phyloP scores from a whole-genome alignment of 768 basidiomycete species.

The Pholiota microspora region DNA sequence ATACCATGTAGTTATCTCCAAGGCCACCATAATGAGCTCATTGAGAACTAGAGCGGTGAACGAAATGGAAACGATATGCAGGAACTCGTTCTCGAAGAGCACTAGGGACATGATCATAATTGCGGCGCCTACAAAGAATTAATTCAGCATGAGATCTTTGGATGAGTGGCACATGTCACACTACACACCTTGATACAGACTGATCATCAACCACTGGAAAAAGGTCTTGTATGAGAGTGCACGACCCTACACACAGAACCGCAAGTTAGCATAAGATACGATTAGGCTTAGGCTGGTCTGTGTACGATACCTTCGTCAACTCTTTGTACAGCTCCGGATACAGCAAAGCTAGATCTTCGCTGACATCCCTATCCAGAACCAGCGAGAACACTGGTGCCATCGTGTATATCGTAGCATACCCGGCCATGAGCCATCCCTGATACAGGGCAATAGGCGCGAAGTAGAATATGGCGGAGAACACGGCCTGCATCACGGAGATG shows the following conservation, averaged over 20 bases:
- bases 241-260: constrained; percentile 76
- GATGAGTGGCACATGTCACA: too few relatives aligned
- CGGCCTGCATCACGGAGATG: constrained; percentile 97
- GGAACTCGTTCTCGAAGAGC: constrained; percentile 94
- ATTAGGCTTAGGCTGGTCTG: too few relatives aligned
- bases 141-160: neutral
- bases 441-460: constrained; percentile 97
- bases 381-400: constrained; percentile 99
- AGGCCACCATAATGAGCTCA: constrained; percentile 97
- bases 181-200: constrained; percentile 93
- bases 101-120: constrained; percentile 99
- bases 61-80: constrained; percentile 98
- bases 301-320: constrained; percentile 85
- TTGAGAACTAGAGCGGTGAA: constrained; percentile 95
- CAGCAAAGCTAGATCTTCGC: constrained; percentile 88
- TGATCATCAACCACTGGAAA: constrained; percentile 97
- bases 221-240: constrained; percentile 97
- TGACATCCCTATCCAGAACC: constrained; percentile 94
- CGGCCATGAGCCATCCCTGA: constrained; percentile 97
- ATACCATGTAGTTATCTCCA: constrained; percentile 97
- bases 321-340: constrained; percentile 99
- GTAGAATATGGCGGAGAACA: constrained; percentile 90
- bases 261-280: too few relatives aligned
- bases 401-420: constrained; percentile 94
- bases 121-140: constrained; percentile 67